Base-by-base conservation (phyloP, 2,329 filamentous ascomycete species). In the Apiospora marii region DNA sequence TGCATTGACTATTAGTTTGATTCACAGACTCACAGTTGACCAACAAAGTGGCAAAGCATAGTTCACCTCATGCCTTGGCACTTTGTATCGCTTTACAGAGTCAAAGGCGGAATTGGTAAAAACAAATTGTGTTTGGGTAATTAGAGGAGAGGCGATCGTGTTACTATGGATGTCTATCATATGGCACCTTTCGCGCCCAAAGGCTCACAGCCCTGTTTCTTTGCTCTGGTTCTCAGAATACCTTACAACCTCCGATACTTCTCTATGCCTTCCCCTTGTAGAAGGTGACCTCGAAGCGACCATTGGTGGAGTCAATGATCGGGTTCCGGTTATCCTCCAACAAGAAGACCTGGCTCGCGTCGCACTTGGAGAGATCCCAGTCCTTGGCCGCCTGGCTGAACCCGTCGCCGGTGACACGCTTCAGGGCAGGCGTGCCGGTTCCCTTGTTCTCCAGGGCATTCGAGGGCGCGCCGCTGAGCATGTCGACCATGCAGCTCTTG, bases 331-430 rank as follows among this genome's bases (percentile, higher is more conserved):
- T 73, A 0, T 14, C 10, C 14, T 68, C 58, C 24, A 68, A 34
- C 19, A 73, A 41, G 27, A 51, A 73, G 27, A 71, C 46, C 48
- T 73, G 69, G 24, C n/a, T 44, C 0, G 58, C 37, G n/a, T 46
- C 37, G 30, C 72, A 73, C 10, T 30, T 64, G 1, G 49, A 41
- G 0, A 37, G 22, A 3, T 71, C 69, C 72, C 72, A 71, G 8
- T 51, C 70, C 46, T 72, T 73, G 1, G 78, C 74, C 10, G 75
- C 76, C 14, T 75, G 73, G 69, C 78, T 80, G 43, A 76, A 73
- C 0, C 74, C 74, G 10, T 72, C 68, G 16, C 73, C 75, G 0
- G 74, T 75, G 5, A 75, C 74, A 30, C 72, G 72, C 68, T 67
- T 75, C 8, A 77, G 48, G 8, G 73, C 75, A n/a, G 69, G 8